These are phyloP conservation scores for Gossypium herbaceum DNA, from an alignment of 345 rosid genomes.

Conservation along the genomic window DNA sequence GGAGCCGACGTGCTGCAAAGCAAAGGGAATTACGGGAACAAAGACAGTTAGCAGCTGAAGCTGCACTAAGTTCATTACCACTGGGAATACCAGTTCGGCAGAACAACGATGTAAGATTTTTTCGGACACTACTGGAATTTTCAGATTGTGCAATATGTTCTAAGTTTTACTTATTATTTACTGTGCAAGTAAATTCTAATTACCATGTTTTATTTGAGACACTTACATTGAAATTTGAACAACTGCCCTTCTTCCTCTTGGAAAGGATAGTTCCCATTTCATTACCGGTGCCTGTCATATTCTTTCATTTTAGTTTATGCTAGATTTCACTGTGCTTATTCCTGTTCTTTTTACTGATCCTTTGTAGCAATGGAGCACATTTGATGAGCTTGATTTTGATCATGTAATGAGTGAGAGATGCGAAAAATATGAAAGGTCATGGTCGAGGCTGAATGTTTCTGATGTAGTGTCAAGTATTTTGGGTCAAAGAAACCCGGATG, in stretches of 20 bases:
- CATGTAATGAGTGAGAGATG: slow-evolving; percentile 57
- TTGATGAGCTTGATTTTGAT: slow-evolving; percentile 62
- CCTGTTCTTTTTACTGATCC: slow-evolving; percentile 18
- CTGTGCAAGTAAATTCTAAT: background rate
- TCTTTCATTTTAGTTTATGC: slow-evolving; percentile 4
- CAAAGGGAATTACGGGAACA: slow-evolving; percentile 54
- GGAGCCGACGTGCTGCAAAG: slow-evolving; percentile 71
- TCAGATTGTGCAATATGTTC: background rate
- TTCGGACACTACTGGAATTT: background rate
- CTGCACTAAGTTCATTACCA: slow-evolving; percentile 69
- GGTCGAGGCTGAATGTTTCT: slow-evolving; percentile 82
- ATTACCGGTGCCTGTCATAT: background rate
- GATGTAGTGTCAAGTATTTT: slow-evolving; percentile 53
- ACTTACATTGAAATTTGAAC: background rate
- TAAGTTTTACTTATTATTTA: background rate
- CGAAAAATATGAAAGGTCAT: slow-evolving; percentile 60
- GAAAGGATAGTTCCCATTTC: background rate
- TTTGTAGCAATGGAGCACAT: slow-evolving; percentile 40
- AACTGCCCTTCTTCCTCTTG: background rate
- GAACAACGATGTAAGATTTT: slow-evolving; percentile 55
- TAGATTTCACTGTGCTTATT: slow-evolving; percentile 1
- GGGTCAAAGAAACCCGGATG: slow-evolving; percentile 52
- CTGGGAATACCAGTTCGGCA: slow-evolving; percentile 66
- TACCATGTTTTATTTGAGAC: background rate
- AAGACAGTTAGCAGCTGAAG: slow-evolving; percentile 61